Conservation (phyloP, 495 filamentous ascomycete species). For the Aspergillus saccharolyticus region DNA sequence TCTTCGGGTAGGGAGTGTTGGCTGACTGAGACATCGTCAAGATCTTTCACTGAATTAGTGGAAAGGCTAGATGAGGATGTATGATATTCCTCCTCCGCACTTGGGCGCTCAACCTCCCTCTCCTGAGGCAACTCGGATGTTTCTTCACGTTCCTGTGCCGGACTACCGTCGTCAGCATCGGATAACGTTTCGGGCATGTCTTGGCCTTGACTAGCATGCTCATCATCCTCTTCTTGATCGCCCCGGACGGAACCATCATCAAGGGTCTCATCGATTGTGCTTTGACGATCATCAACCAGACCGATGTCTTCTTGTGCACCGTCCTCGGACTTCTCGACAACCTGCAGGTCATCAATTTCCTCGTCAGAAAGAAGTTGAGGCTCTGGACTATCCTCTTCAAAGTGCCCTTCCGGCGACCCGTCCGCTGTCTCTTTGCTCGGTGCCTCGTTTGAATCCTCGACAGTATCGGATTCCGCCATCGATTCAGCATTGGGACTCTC, state of each 20-base stretch:
- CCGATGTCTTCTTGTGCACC: background rate
- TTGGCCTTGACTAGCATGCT: background rate
- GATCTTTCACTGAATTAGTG: slow-evolving; percentile 5
- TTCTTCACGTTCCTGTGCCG: background rate
- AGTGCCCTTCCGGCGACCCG: background rate
- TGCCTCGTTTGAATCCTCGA: background rate
- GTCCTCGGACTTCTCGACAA: background rate
- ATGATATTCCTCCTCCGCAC: background rate
- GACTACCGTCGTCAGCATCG: background rate
- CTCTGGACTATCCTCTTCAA: background rate
- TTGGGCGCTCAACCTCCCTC: background rate
- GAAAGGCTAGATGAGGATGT: background rate
- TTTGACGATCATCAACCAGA: background rate
- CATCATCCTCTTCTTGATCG: background rate
- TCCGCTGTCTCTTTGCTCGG: slow-evolving; percentile 1
- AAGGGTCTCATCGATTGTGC: background rate
- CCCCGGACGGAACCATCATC: background rate
- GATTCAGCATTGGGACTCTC: slow-evolving; percentile 3
- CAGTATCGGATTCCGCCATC: background rate
- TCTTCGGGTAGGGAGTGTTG: background rate
- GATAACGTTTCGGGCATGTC: background rate
- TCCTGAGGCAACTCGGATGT: background rate
- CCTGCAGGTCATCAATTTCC: background rate
- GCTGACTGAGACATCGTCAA: slow-evolving; percentile 20
- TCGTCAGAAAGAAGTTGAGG: background rate